These are phyloP conservation scores for Ambrosia trifida DNA, from an alignment of 129 eudicot genomes.

Conservation along the genomic window DNA sequence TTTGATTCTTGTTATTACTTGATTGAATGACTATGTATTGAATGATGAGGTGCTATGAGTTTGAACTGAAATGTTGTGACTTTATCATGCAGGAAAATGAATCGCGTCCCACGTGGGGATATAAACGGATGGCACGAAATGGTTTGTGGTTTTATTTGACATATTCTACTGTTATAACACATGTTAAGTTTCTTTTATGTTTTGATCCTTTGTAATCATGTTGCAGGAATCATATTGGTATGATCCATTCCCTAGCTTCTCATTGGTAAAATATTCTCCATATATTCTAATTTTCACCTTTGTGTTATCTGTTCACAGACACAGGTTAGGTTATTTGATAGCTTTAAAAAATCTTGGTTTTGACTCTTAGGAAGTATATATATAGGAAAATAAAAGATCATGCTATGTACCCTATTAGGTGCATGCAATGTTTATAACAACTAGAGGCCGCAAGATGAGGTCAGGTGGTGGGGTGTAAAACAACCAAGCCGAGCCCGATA, in stretches of 20 bases:
- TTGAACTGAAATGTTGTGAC: slow-evolving; percentile 32
- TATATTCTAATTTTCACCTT: slow-evolving; percentile 39
- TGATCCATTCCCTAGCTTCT: slow-evolving; percentile 38
- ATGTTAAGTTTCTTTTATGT: slow-evolving; percentile 23
- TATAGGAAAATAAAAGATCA: not conserved
- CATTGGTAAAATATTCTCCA: slow-evolving; percentile 28
- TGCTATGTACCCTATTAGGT: not conserved
- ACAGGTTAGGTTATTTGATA: slow-evolving; percentile 3
- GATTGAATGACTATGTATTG: too few species aligned
- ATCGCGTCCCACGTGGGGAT: slow-evolving; percentile 43
- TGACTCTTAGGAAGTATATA: not conserved
- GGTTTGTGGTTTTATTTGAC: slow-evolving; percentile 15
- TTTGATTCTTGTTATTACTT: slow-evolving; percentile 8
- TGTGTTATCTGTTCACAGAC: slow-evolving; percentile 19
- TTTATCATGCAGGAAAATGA: slow-evolving; percentile 29
- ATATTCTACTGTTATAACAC: slow-evolving; percentile 31
- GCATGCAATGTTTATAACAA: not conserved
- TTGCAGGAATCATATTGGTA: slow-evolving; percentile 33
- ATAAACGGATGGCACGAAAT: slow-evolving; percentile 47
- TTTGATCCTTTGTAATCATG: slow-evolving; percentile 37
- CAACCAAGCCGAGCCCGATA: too few species aligned
- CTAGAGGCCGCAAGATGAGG: not conserved
- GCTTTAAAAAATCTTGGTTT: not conserved
- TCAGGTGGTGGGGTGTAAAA: not conserved
- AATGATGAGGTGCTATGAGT: too few species aligned